Evolutionary conservation across 768 basidiomycete species (phyloP).

Genomic region (Aureoboletus auriporus): DNA sequence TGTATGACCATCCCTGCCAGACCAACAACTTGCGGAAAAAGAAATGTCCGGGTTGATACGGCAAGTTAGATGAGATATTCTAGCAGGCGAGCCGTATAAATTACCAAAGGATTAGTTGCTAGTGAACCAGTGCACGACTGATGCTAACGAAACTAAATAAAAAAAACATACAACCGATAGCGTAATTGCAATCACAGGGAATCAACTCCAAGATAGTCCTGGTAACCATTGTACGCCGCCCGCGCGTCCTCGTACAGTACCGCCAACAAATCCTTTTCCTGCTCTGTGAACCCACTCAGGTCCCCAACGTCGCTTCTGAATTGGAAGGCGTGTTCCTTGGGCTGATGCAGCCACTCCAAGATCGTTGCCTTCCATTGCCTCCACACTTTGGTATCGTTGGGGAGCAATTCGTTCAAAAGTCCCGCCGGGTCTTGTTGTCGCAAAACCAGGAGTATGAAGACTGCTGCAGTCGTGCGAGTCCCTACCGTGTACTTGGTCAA

Average conservation of each 20-base stretch:
- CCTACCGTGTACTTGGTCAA: slow-evolving; percentile 15
- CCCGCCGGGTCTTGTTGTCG: not conserved
- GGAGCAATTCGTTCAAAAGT: slow-evolving; percentile 13
- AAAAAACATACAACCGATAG: too few species aligned
- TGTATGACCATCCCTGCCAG: too few species aligned
- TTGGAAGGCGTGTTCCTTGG: not conserved
- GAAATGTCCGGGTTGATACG: too few species aligned
- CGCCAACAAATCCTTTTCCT: slow-evolving; percentile 7
- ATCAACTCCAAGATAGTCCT: slow-evolving; percentile 1
- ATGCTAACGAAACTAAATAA: too few species aligned
- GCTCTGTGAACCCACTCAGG: slow-evolving; percentile 2
- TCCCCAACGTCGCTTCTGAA: not conserved
- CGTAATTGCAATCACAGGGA: not conserved
- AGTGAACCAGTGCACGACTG: too few species aligned
- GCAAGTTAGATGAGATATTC: too few species aligned
- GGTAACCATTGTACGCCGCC: slow-evolving; percentile 10
- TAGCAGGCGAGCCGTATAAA: too few species aligned
- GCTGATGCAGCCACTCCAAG: not conserved
- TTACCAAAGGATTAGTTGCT: too few species aligned
- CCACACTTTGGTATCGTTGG: slow-evolving; percentile 22
- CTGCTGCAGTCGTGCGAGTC: slow-evolving; percentile 14
- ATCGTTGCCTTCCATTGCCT: slow-evolving; percentile 16
- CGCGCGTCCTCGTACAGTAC: slow-evolving; percentile 12
- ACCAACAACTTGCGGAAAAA: too few species aligned
- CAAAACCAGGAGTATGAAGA: slow-evolving; percentile 16